These are phyloP conservation scores for Conoideocrella luteorostrata DNA, from an alignment of 2,329 filamentous ascomycete genomes.

Conservation along the genomic window DNA sequence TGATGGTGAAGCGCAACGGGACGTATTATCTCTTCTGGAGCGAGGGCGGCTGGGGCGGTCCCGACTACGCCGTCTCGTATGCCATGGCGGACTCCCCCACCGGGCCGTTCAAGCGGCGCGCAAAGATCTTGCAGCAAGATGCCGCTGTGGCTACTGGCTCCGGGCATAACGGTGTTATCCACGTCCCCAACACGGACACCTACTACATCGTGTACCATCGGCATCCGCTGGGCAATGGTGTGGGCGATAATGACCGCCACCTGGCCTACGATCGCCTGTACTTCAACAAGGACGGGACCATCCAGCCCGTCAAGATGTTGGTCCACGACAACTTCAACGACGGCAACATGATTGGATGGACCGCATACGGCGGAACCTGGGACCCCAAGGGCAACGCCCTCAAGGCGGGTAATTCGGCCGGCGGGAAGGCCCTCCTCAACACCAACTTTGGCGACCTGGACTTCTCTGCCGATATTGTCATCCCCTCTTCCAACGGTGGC, in stretches of 20 bases:
- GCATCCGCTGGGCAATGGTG: conserved; percentile 33
- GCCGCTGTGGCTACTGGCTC: conserved; percentile 34
- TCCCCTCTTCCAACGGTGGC: conserved; percentile 8
- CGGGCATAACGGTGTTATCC: conserved; percentile 37
- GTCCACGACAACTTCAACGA: conserved; percentile 37
- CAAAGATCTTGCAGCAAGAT: conserved; percentile 36
- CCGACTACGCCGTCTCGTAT: conserved; percentile 40
- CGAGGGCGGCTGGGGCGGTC: conserved; percentile 41
- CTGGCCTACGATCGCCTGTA: conserved; percentile 42
- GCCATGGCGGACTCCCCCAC: conserved; percentile 30
- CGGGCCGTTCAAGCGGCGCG: conserved; percentile 35
- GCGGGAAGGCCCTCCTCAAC: conserved; percentile 25
- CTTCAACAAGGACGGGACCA: conserved; percentile 37
- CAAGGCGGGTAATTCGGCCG: conserved; percentile 11
- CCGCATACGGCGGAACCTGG: conserved; percentile 16
- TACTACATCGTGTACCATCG: conserved; percentile 45
- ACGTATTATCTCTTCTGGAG: conserved; percentile 42
- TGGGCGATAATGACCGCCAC: conserved; percentile 37
- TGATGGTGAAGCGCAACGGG: conserved; percentile 38
- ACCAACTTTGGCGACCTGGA: conserved; percentile 29
- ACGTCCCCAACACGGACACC: conserved; percentile 37
- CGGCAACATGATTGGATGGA: conserved; percentile 32
- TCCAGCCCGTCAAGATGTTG: conserved; percentile 36
- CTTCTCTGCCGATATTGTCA: conserved; percentile 23
- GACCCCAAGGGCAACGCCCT: conserved; percentile 15